These are phyloP conservation scores for Fragilaria radians DNA, from an alignment of 108 stramenopile species.

Conservation along the genomic window DNA sequence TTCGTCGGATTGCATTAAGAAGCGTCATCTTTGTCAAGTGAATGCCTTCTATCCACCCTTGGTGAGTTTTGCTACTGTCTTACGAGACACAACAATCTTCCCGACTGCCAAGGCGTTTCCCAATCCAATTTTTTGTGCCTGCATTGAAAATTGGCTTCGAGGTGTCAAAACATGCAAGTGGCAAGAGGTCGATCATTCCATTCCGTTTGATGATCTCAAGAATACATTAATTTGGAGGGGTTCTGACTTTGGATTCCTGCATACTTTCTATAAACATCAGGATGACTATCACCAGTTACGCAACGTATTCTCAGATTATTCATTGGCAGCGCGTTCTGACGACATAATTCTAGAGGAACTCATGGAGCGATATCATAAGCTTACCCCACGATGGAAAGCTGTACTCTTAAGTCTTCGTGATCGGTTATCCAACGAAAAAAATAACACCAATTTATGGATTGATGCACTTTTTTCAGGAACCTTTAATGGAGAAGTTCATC, in stretches of 20 bases:
- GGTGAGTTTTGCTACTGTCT: not conserved
- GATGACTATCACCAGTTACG: not conserved
- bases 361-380: not conserved
- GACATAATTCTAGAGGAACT: not conserved
- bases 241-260: slow-evolving; percentile 1
- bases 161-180: not conserved
- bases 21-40: not conserved
- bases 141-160: not conserved
- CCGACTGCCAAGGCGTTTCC: not conserved
- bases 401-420: not conserved
- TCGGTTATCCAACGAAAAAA: not conserved
- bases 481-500: not conserved
- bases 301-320: not conserved
- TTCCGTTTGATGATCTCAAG: not conserved
- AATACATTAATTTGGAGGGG: not conserved
- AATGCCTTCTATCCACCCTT: not conserved
- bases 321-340: not conserved
- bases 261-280: not conserved
- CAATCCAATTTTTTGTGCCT: not conserved
- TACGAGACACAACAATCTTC: not conserved
- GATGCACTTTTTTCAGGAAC: not conserved
- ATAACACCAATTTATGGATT: not conserved
- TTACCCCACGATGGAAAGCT: not conserved
- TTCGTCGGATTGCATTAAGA: not conserved
- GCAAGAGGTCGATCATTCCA: not conserved